Evolutionary conservation across 768 basidiomycete species (phyloP), one percentile per base, ranked within the genome.

Genomic region (Phaffia australis): DNA sequence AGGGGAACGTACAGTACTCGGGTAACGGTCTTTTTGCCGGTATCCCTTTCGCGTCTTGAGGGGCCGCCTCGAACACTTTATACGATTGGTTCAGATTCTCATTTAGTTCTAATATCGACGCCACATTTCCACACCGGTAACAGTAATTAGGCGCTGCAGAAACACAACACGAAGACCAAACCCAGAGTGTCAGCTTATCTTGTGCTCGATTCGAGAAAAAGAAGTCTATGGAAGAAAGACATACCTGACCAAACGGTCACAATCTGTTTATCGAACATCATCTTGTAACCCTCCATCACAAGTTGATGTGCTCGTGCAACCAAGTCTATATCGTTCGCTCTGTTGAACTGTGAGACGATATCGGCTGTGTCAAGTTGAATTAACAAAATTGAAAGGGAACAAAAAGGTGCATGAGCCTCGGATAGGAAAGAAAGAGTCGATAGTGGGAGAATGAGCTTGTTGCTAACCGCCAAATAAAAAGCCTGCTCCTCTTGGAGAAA

Each of bases 381-480:
- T 35, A 42, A 42, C 35, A 11, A 42, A 42, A 42, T n/a, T n/a
- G n/a, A n/a, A n/a, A n/a, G n/a, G n/a, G n/a, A 11, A 14, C 35
- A 18, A 23, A 47, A 29, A 3, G 9, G 59, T 15, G 55, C 23
- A 18, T 23, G 18, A 29, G 29, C 8, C 52, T 9, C 19, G 32
- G 11, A 35, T 47, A 47, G 35, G 50, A 48, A 25, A 51, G 51
- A 47, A 25, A 21, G 23, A 67, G 59, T 57, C 32, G 35, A 60
- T 49, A 51, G 59, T 21, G 16, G 18, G 18, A 48, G 27, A 71
- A 77, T 48, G 57, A 87, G 89, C 81, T 94, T 90, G 70, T 80
- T 81, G 9, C 91, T 90, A 0, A 97, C 88, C 84, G 8, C 93
- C 93, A 71, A 98, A 97, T 25, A 97, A 78, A 87, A 90, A 98